Conservation (phyloP, 2,329 filamentous ascomycete genomes). For the Trichoderma afroharzianum region DNA sequence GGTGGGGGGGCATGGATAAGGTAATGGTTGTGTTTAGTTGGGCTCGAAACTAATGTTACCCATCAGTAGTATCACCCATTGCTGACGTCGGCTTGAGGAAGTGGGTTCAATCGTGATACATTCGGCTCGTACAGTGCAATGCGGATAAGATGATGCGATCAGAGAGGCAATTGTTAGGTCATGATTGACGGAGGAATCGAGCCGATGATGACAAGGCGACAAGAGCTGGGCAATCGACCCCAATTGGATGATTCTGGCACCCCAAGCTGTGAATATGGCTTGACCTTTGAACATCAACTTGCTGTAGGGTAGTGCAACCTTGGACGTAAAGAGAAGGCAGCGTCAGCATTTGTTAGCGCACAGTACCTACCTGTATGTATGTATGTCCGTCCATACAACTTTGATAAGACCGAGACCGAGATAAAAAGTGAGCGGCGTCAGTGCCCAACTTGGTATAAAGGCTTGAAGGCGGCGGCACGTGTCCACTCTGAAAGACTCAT, state of each 20-base stretch:
- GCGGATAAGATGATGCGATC: not conserved
- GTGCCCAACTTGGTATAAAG: not conserved
- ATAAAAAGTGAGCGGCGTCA: not conserved
- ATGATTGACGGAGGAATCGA: not conserved
- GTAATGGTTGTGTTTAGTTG: not conserved
- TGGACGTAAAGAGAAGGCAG: not conserved
- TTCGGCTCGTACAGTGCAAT: not conserved
- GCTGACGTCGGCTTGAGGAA: not conserved
- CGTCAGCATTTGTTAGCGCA: not conserved
- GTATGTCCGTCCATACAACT: not conserved
- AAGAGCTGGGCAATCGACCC: not conserved
- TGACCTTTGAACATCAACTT: not conserved
- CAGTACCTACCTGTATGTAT: not conserved
- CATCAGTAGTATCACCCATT: not conserved
- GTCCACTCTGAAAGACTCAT: not conserved
- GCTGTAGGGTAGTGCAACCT: not conserved
- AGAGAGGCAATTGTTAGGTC: not conserved
- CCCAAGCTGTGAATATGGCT: not conserved
- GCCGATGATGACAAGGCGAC: not conserved
- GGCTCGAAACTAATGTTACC: not conserved
- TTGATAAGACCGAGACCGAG: not conserved
- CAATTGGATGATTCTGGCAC: no score
- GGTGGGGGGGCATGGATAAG: not conserved
- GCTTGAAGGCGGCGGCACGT: not conserved
- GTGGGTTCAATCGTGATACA: not conserved